Conservation (phyloP, 257 asterid genomes). For the Capsicum chinense region DNA sequence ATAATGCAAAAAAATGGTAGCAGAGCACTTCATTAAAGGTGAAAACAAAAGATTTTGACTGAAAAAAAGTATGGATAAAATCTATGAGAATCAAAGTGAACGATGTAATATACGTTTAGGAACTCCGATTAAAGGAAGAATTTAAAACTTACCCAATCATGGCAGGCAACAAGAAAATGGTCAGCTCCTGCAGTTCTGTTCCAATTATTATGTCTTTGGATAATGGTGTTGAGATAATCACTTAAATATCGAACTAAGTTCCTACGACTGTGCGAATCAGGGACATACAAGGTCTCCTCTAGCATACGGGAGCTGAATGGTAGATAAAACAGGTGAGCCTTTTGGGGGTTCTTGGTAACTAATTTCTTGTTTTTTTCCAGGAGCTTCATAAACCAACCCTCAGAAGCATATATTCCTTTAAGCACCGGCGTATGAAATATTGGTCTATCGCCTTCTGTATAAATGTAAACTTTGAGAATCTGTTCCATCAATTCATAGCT, state of each 20-base stretch:
- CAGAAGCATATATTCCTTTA: conserved; percentile 84
- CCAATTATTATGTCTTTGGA: conserved; percentile 61
- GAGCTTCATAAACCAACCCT: conserved; percentile 90
- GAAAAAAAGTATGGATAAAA: not conserved
- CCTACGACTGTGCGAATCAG: conserved; percentile 55
- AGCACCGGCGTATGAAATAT: conserved; percentile 76
- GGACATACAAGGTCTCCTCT: conserved; percentile 55
- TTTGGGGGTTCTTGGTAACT: conserved; percentile 56
- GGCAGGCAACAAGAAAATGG: conserved; percentile 89
- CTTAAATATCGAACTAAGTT: conserved; percentile 47
- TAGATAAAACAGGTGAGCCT: conserved; percentile 77
- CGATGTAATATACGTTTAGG: not conserved
- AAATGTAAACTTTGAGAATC: conserved; percentile 71
- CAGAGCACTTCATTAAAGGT: not conserved
- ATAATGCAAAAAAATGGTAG: not conserved
- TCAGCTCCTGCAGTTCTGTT: conserved; percentile 75
- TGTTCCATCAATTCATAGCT: conserved; percentile 88
- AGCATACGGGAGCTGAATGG: conserved; percentile 73
- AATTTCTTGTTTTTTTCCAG: conserved; percentile 58
- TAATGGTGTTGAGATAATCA: conserved; percentile 50
- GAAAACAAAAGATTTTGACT: not conserved
- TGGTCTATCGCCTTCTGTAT: conserved; percentile 74
- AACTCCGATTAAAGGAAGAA: not conserved
- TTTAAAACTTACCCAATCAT: conserved; percentile 73
- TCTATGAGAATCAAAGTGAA: not conserved